Base-by-base conservation (phyloP, 768 basidiomycete genomes). In the Amanita polypyramis region DNA sequence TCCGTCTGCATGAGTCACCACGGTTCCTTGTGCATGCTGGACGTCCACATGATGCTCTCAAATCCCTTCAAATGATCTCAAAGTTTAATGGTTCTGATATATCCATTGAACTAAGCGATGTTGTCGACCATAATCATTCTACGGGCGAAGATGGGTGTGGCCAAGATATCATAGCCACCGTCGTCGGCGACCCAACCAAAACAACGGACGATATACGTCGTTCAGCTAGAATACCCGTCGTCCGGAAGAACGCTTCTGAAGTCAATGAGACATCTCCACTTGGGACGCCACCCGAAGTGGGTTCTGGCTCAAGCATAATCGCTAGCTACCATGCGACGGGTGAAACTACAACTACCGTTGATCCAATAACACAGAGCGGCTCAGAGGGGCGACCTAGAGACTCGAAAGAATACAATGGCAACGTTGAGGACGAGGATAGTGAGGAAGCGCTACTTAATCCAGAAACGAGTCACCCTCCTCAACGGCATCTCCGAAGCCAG, bases 1-100 rank as follows among this genome's bases (percentile, higher is more conserved):
- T 98, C 74, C 80, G 84, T 15, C 68, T 99, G 4, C 85, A 97
- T 62, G 95, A 99, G 65, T 94, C 92, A 0, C 93, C 96, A 1
- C 80, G 92, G 19, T 97, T 83, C 60, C 82, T 99, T 50, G 91
- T 95, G 4, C 84, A 92, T 39, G 82, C 88, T 0, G 91, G 92
- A 12, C 76, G 91, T 37, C 82, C 78, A 29, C 75, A 80, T 30
- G 93, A 96, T 55, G 95, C 94, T 0, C 65, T 95, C 30, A 77
- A 86, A 54, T 82, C 82, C 0, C 73, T 99, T 0, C 82, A 84
- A 54, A 66, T 87, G 54, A 97, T 99, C 37, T 87, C 88, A 2
- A 74, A 73, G 27, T 91, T 86, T 66, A 98, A 98, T 62, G 90
- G 87, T 2, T 77, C 80, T 12, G 69, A 80, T 45, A 63, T 93